Evolutionary conservation across 306 rosid genomes (phyloP).

Genomic region (Gynostemma pentaphyllum): DNA sequence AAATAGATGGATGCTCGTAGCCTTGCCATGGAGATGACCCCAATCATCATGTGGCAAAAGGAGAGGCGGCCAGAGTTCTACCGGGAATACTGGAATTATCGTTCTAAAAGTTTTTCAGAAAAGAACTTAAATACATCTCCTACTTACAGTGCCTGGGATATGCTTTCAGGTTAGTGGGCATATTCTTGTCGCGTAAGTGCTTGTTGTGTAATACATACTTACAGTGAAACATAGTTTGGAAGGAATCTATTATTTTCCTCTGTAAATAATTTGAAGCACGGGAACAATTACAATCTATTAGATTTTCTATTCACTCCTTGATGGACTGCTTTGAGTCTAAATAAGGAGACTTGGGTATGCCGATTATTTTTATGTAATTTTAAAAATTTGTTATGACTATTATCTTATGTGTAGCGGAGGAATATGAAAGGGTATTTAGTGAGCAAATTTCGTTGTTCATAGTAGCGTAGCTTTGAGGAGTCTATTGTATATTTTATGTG

Average conservation of each 20-base stretch:
- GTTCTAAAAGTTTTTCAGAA: constrained; percentile 44
- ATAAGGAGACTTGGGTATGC: not conserved
- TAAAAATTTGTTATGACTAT: not conserved
- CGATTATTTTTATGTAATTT: not conserved
- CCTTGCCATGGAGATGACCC: constrained; percentile 93
- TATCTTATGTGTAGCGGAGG: not conserved
- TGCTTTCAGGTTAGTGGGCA: constrained; percentile 50
- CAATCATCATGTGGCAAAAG: constrained; percentile 72
- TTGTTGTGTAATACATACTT: not conserved
- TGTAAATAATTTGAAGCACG: not conserved
- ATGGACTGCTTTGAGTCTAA: not conserved
- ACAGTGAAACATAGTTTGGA: not conserved
- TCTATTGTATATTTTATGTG: not conserved
- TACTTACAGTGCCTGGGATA: constrained; percentile 50
- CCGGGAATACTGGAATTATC: constrained; percentile 55
- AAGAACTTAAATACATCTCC: constrained; percentile 36
- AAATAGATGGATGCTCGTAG: constrained; percentile 73
- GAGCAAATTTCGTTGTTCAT: not conserved
- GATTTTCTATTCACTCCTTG: not conserved
- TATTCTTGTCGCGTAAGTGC: not conserved
- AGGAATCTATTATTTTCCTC: not conserved
- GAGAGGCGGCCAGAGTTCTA: constrained; percentile 53
- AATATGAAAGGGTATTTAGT: not conserved
- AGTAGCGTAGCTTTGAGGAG: not conserved
- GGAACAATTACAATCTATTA: not conserved